Base-by-base conservation (phyloP, 2,329 filamentous ascomycete genomes). In the Trichophyton mentagrophytes region DNA sequence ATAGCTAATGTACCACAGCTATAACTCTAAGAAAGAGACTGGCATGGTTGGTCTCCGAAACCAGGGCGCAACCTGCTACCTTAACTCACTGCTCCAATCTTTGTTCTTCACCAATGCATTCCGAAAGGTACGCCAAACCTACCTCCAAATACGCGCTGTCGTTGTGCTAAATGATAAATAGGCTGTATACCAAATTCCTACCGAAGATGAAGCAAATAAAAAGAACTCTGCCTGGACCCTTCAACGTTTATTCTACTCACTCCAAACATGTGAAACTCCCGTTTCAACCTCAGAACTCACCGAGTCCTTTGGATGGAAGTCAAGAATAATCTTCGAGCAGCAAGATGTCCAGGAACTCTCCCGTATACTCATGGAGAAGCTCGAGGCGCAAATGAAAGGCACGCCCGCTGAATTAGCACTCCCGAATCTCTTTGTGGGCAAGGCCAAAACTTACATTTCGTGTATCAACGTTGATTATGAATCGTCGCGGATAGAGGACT, bases 391-490 rank as follows among this genome's bases (percentile, higher is more conserved):
- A 72, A 99, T 99, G 95, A 99, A 99, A 75, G 92, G 90, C 53
- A 97, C 93, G 1, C 85, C 87, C 58, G 89, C 90, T 11, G 89
- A 97, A 71, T 95, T 92, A 66, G 88, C 90, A 1, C 79, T 99
- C 7, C 85, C 91, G 0, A 85, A 88, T 64, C 87, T 99, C 78
- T 97, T 99, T 69, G 91, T 93, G 62, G 95, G 93, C 61, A 97
- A 97, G 76, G 91, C 95, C 74, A 97, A 97, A 78, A 99, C 93
- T 0, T 99, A 97, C 74, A 95, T 99, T 65, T 95, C 89, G 22
- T 99, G 95, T 77, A 96, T 99, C 72, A 93, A 99, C 72, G 95
- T 99, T 64, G 86, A 95, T 69, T 99, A 96, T 77, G 92, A 97
- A 77, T 96, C 90, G 22, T 96, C 91, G 64, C 84, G 92, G 64